Conservation (phyloP, 805 yeast genomes). For the Metschnikowia anglica region DNA sequence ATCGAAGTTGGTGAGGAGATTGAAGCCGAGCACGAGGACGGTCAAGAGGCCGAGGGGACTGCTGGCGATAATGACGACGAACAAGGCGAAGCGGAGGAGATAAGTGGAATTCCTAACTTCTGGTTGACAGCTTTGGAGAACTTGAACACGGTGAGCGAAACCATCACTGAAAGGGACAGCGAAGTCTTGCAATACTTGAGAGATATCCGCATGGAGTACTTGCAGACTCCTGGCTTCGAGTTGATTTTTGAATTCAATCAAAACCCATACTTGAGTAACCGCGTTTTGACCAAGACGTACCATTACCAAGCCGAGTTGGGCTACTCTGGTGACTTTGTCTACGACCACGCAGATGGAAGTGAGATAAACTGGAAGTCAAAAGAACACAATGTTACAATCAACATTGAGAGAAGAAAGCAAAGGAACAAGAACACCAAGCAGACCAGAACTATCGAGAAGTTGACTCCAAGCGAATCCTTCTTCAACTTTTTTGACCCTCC, state of each 20-base stretch:
- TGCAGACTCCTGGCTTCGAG: constrained; percentile 84
- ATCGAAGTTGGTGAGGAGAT: constrained; percentile 73
- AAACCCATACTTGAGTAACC: constrained; percentile 77
- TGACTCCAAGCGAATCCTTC: constrained; percentile 92
- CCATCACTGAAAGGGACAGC: constrained; percentile 85
- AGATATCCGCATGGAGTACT: constrained; percentile 76
- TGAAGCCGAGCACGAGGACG: constrained; percentile 54
- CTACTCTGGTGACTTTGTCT: constrained; percentile 92
- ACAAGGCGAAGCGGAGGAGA: constrained; percentile 41
- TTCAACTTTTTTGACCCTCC: constrained; percentile 97
- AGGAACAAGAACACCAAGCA: constrained; percentile 95
- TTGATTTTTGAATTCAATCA: constrained; percentile 75
- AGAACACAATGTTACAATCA: constrained; percentile 79
- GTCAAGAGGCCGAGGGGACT: constrained; percentile 40
- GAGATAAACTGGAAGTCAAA: constrained; percentile 80
- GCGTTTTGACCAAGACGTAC: constrained; percentile 75
- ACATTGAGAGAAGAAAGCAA: constrained; percentile 92
- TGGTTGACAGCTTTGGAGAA: constrained; percentile 96
- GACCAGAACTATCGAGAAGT: constrained; percentile 91
- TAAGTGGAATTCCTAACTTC: constrained; percentile 84
- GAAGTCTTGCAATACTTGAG: constrained; percentile 70
- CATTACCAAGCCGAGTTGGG: constrained; percentile 93
- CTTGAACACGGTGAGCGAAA: constrained; percentile 73
- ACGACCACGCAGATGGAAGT: constrained; percentile 93
- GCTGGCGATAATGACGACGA: constrained; percentile 44